Evolutionary conservation across 1,284 basidiomycete species (phyloP), one percentile per base, ranked within the genome.

Genomic region (Wolfiporia cocos): DNA sequence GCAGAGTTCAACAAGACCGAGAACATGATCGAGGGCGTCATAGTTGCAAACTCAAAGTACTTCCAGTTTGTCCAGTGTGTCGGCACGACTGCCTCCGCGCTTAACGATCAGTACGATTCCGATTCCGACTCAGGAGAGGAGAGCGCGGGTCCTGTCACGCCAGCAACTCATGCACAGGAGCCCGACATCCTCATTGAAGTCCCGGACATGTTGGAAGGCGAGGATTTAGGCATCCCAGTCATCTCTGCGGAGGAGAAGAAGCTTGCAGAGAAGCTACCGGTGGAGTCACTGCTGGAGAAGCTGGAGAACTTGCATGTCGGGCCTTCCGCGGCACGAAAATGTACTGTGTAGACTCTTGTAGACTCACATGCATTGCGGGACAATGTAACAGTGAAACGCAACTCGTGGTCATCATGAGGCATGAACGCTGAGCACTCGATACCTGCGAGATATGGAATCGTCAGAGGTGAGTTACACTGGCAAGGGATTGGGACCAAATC

Each of bases 81-180:
- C 19, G 48, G 43, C 26, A 37, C 42, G n/a, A 29, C 41, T 12
- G 19, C 18, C 22, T 42, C 39, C 24, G 36, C 35, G 33, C 28
- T 33, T 29, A 3, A 4, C 31, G 15, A 32, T 21, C 20, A 42
- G 10, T 19, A 7, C 7, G 21, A 22, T 23, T 46, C 41, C 7
- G 32, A 35, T n/a, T 52, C 43, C 3, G 33, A 36, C 17, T 49
- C 49, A 11, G 42, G 34, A 3, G 41, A 40, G 3, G 53, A 49
- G 19, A 49, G 49, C 40, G 36, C 40, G 2, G 50, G 46, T 9
- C 52, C 48, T 3, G 34, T 48, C 41, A 55, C 54, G 6, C 54
- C 54, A 2, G 41, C 26, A 15, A 52, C 43, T 11, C 33, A 42
- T 20, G 49, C 52, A 5, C 44, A 52, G 33, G 49, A 47, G 17